A percentile compares a stretch with the other conserved stretches of the same genome.
Evolutionary conservation across 305 asterid genomes (phyloP).

Genomic region (Solanum hybrid): DNA sequence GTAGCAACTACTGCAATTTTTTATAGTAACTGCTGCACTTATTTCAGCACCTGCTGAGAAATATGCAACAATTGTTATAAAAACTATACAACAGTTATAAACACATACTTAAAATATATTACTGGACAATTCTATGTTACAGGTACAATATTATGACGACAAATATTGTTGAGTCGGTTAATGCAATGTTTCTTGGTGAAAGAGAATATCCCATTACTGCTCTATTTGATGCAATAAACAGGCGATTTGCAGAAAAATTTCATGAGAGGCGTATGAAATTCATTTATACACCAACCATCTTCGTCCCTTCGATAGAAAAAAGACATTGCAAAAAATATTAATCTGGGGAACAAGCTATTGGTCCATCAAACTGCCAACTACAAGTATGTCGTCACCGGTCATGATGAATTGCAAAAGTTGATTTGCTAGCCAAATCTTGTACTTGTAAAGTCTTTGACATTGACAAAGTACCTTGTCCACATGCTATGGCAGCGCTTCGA

Average conservation of each 20-base stretch:
- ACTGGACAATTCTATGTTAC: not conserved
- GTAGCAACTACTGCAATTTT: too few species aligned
- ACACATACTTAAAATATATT: too few species aligned
- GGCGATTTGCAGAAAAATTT: too few species aligned
- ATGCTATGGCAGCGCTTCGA: not conserved
- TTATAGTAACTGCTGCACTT: too few species aligned
- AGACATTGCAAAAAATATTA: too few species aligned
- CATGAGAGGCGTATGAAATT: not conserved
- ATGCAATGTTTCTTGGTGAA: not conserved
- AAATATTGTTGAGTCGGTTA: not conserved
- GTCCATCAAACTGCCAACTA: not conserved
- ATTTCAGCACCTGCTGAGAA: too few species aligned
- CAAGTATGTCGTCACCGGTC: not conserved
- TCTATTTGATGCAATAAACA: not conserved
- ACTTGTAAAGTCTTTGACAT: not conserved
- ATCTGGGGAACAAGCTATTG: not conserved
- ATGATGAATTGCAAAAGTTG: not conserved
- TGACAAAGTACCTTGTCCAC: not conserved
- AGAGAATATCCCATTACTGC: not conserved
- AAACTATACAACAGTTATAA: too few species aligned
- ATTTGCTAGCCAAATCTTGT: too few species aligned
- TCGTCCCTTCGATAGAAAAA: not conserved
- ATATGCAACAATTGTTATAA: too few species aligned
- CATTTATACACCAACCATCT: not conserved
- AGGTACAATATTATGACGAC: not conserved